Percentiles rank a stretch among this genome's conserved stretches.
phyloP scores from a whole-genome alignment of 2,329 filamentous ascomycete species.

The Neobulgaria alba region DNA sequence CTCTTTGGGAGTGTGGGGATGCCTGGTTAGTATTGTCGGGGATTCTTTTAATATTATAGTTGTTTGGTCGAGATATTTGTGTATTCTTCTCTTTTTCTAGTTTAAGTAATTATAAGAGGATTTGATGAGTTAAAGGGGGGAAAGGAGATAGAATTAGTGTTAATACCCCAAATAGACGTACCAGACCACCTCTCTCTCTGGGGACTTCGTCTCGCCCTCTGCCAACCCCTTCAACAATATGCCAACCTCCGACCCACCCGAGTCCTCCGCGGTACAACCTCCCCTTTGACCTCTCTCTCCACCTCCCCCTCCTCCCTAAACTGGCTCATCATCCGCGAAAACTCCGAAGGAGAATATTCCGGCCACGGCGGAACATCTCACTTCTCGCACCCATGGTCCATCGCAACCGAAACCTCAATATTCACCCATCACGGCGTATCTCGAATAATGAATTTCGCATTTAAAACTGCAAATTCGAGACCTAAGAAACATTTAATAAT shows the following conservation, averaged over 20 bases:
- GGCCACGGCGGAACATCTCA: constrained; percentile 48
- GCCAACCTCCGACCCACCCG: constrained; percentile 56
- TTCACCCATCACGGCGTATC: constrained; percentile 54
- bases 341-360: constrained; percentile 49
- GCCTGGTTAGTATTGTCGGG: constrained; percentile 41
- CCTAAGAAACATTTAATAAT: constrained; percentile 51
- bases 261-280: constrained; percentile 48
- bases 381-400: constrained; percentile 46
- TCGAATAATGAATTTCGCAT: constrained; percentile 54
- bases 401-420: constrained; percentile 52
- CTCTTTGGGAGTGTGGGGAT: constrained; percentile 53
- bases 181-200: constrained; percentile 61
- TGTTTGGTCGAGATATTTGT: no score
- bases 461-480: constrained; percentile 43
- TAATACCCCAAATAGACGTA: constrained; percentile 36
- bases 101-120: no score
- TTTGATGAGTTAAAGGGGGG: background rate
- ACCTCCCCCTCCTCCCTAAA: constrained; percentile 40
- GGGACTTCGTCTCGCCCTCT: constrained; percentile 54
- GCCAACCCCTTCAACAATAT: constrained; percentile 56
- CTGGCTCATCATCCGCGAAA: constrained; percentile 60
- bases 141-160: background rate
- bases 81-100: no score
- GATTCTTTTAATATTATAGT: no score
- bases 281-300: constrained; percentile 39